These are phyloP conservation scores for Aspergillus sp. DNA, from an alignment of 2,329 filamentous ascomycete species.

Conservation along the genomic window DNA sequence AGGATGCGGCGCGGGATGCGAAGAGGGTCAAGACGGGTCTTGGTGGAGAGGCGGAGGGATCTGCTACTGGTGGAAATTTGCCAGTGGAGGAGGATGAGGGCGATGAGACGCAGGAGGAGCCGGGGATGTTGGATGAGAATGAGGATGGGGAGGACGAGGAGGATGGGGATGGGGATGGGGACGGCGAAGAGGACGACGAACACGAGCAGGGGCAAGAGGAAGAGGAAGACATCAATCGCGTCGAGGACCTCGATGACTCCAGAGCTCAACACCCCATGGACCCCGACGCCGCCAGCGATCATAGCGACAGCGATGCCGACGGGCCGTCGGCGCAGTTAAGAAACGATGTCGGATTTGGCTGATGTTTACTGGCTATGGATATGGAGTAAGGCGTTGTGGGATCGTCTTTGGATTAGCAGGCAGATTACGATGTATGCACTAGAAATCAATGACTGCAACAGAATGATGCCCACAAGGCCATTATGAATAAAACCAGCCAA, in stretches of 20 bases:
- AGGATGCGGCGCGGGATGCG: slow-evolving; percentile 11
- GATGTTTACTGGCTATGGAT: slow-evolving; percentile 1
- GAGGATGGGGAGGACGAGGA: slow-evolving; percentile 14
- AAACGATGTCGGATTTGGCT: slow-evolving; percentile 22
- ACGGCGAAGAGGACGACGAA: slow-evolving; percentile 11
- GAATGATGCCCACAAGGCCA: background rate
- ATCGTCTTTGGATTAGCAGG: background rate
- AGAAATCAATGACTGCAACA: background rate
- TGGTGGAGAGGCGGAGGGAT: slow-evolving; percentile 5
- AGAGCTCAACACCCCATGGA: slow-evolving; percentile 16
- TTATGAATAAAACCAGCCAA: background rate
- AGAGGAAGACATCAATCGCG: slow-evolving; percentile 28
- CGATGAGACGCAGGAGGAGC: slow-evolving; percentile 17
- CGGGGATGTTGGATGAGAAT: slow-evolving; percentile 17
- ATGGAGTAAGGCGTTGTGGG: background rate
- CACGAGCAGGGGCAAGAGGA: slow-evolving; percentile 12
- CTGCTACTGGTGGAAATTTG: slow-evolving; percentile 6
- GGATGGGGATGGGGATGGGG: slow-evolving; percentile 11
- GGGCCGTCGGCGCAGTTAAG: slow-evolving; percentile 22
- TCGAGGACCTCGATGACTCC: slow-evolving; percentile 28
- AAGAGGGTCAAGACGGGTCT: slow-evolving; percentile 12
- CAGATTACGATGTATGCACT: background rate
- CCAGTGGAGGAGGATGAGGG: slow-evolving; percentile 15
- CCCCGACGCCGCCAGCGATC: slow-evolving; percentile 22
- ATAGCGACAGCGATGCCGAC: slow-evolving; percentile 25